phyloP scores from a whole-genome alignment of 2,329 filamentous ascomycete species.

The Sclerotinia trifoliorum region DNA sequence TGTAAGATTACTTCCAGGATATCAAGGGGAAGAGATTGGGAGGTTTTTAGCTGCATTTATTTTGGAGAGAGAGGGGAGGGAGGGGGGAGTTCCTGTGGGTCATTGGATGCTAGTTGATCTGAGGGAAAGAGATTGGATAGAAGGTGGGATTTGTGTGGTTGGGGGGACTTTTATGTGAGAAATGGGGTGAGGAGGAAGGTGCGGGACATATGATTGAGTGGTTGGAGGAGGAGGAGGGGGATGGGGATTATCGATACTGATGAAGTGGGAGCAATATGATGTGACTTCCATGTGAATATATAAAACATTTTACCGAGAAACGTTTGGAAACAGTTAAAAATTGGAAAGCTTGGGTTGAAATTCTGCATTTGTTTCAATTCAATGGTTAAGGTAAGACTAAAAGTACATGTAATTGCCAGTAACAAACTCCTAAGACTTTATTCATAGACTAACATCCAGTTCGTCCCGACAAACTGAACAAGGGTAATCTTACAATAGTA shows the following conservation, averaged over 20 bases:
- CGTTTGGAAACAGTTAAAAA: too few species aligned
- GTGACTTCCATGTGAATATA: too few species aligned
- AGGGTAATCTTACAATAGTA: neutral
- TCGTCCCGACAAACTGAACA: too few species aligned
- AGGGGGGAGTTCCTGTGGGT: slow-evolving; percentile 27
- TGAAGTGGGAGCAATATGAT: too few species aligned
- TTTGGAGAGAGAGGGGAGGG: slow-evolving; percentile 28
- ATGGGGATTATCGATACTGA: neutral
- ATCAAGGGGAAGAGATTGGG: slow-evolving; percentile 34
- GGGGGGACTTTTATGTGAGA: slow-evolving; percentile 28
- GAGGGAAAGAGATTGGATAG: slow-evolving; percentile 33
- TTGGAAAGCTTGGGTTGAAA: too few species aligned
- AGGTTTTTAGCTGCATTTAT: slow-evolving; percentile 29
- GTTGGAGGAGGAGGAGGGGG: slow-evolving; percentile 23
- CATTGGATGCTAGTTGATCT: slow-evolving; percentile 27
- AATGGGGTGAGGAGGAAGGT: slow-evolving; percentile 16
- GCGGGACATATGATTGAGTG: slow-evolving; percentile 34
- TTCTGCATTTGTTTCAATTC: too few species aligned
- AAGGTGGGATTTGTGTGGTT: slow-evolving; percentile 34
- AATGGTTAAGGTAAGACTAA: too few species aligned
- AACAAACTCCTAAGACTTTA: too few species aligned
- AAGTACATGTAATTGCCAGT: too few species aligned
- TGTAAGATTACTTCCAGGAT: slow-evolving; percentile 25
- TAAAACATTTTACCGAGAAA: too few species aligned
- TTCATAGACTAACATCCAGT: neutral